Evolutionary conservation across 257 asterid species (phyloP).

Genomic region (Scutellaria baicalensis): DNA sequence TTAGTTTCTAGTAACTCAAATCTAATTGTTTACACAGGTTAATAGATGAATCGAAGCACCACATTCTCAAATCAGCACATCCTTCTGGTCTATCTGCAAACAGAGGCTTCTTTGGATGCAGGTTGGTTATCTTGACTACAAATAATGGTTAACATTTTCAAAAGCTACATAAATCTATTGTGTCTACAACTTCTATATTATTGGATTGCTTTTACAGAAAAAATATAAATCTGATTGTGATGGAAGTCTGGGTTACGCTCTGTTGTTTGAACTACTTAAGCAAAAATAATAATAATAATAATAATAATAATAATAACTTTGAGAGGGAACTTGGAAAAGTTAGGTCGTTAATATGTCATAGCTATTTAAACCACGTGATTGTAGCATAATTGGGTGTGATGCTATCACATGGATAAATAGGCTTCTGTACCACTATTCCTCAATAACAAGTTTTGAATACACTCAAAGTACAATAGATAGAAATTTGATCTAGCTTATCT

Average conservation of each 20-base stretch:
- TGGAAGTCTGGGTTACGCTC: background rate
- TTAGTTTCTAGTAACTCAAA: background rate
- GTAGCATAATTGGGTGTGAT: background rate
- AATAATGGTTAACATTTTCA: background rate
- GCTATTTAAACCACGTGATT: background rate
- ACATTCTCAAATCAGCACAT: conserved; percentile 84
- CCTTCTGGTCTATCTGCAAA: conserved; percentile 97
- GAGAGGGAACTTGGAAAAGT: background rate
- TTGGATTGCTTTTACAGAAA: background rate
- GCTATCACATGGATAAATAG: background rate
- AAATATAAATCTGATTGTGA: background rate
- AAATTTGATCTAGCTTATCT: background rate
- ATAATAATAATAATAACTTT: background rate
- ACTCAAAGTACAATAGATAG: background rate
- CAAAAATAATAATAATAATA: background rate
- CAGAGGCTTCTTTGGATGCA: conserved; percentile 98
- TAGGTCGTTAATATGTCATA: background rate
- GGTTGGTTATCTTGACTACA: conserved; percentile 35
- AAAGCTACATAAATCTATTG: background rate
- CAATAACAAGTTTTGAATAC: background rate
- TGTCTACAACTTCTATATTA: background rate
- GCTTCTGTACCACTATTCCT: background rate
- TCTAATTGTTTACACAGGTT: conserved; percentile 42
- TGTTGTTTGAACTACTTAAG: background rate
- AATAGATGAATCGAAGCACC: conserved; percentile 78